Conservation (phyloP, 495 filamentous ascomycete species). For the Neurospora sp. region DNA sequence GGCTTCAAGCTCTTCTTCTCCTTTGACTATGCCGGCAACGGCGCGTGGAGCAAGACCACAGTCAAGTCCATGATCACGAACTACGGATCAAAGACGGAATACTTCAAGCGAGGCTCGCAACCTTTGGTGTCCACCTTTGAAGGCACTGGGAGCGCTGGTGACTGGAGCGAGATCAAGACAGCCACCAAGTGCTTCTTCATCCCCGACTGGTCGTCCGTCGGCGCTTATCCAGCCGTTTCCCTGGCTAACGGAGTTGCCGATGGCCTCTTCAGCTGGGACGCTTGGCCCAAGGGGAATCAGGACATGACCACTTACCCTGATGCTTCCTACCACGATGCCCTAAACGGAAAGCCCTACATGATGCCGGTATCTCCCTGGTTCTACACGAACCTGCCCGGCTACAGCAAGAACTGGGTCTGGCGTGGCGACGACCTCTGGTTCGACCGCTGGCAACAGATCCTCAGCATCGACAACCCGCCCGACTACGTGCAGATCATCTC, state of each 20-base stretch:
- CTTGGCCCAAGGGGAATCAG: conserved; percentile 34
- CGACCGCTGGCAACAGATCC: conserved; percentile 1
- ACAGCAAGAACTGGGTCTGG: conserved; percentile 61
- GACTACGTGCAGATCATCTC: conserved; percentile 3
- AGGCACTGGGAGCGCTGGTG: conserved; percentile 11
- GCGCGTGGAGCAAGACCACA: conserved; percentile 10
- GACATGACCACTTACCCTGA: conserved; percentile 33
- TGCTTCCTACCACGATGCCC: conserved; percentile 12
- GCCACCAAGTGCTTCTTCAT: conserved; percentile 22
- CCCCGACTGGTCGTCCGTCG: conserved; percentile 19
- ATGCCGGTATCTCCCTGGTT: conserved; percentile 60
- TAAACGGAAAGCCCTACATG: conserved; percentile 24
- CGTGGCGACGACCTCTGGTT: conserved; percentile 56
- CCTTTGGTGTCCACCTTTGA: conserved; percentile 26
- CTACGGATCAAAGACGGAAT: conserved; percentile 16
- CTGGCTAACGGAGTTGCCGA: conserved; percentile 15
- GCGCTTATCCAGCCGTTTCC: conserved; percentile 2
- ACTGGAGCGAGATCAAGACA: conserved; percentile 19
- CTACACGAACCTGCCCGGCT: conserved; percentile 50
- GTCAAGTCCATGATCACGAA: conserved; percentile 18
- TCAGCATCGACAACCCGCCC: background rate
- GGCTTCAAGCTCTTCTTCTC: conserved; percentile 33
- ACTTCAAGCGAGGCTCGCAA: conserved; percentile 18
- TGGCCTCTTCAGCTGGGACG: conserved; percentile 28
- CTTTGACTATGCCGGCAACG: conserved; percentile 27